A percentile compares a stretch with the other conserved stretches of the same genome.
Evolutionary conservation across 257 asterid genomes (phyloP).

Genomic region (Thymus quinquecostatus): DNA sequence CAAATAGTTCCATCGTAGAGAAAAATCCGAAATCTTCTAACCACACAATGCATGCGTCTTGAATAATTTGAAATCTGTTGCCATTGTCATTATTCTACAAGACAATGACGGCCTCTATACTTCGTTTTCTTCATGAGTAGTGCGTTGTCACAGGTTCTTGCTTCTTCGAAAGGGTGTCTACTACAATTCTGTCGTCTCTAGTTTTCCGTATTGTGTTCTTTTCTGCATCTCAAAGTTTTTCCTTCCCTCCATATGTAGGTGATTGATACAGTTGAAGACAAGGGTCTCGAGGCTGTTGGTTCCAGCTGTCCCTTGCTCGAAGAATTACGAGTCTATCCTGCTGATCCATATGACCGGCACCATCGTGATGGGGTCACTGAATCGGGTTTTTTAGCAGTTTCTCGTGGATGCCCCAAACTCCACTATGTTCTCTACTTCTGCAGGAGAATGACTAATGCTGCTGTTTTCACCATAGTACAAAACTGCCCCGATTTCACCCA

Average conservation of each 20-base stretch:
- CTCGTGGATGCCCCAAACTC: slow-evolving; percentile 78
- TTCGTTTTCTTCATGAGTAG: slow-evolving; percentile 10
- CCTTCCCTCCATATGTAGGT: slow-evolving; percentile 51
- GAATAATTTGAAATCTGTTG: neutral
- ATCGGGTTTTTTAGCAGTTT: slow-evolving; percentile 74
- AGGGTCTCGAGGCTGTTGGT: slow-evolving; percentile 84
- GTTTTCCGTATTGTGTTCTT: neutral
- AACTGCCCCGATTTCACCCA: slow-evolving; percentile 90
- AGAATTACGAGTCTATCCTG: slow-evolving; percentile 83
- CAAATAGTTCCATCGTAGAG: neutral
- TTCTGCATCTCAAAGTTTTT: slow-evolving; percentile 11
- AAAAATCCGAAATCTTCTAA: neutral
- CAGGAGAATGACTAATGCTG: slow-evolving; percentile 87
- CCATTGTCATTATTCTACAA: neutral
- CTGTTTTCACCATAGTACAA: slow-evolving; percentile 65
- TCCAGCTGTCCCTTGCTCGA: slow-evolving; percentile 76
- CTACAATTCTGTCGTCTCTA: neutral
- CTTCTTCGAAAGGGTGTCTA: neutral
- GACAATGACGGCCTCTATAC: neutral
- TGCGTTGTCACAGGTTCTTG: neutral
- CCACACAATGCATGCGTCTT: slow-evolving; percentile 1
- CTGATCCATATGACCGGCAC: slow-evolving; percentile 59
- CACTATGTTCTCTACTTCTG: slow-evolving; percentile 86
- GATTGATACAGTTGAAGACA: slow-evolving; percentile 73
- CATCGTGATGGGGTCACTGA: slow-evolving; percentile 73